A percentile compares a stretch with the other conserved stretches of the same genome.
These are phyloP conservation scores for Pleurotus platypus DNA, from an alignment of 768 basidiomycete species.

Conservation along the genomic window DNA sequence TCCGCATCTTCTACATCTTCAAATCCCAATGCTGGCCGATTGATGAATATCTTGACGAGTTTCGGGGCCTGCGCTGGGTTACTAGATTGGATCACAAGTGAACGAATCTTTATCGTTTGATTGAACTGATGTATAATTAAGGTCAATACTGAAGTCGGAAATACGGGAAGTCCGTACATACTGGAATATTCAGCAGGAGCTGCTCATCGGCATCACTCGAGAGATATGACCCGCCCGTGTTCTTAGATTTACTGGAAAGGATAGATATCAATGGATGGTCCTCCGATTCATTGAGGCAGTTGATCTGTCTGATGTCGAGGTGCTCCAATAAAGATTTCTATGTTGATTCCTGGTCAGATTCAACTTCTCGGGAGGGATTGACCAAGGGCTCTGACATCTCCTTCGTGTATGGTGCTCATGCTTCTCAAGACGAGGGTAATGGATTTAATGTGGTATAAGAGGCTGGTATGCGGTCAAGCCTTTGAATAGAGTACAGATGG, in stretches of 20 bases:
- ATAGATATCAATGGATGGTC: slow-evolving; percentile 52
- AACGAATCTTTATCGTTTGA: slow-evolving; percentile 61
- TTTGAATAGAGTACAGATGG: no score
- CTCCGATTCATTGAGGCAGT: slow-evolving; percentile 65
- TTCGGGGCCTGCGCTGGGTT: slow-evolving; percentile 47
- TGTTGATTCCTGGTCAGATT: neutral
- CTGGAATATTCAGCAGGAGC: slow-evolving; percentile 63
- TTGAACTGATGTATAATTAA: slow-evolving; percentile 49
- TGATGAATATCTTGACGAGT: slow-evolving; percentile 58
- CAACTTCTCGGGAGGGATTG: neutral
- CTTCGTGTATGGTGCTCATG: no score
- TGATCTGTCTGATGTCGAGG: slow-evolving; percentile 56
- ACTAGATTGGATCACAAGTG: slow-evolving; percentile 47
- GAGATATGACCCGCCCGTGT: slow-evolving; percentile 44
- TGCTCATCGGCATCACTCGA: slow-evolving; percentile 74
- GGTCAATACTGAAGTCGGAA: no score
- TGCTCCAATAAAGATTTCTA: slow-evolving; percentile 55
- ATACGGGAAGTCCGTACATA: slow-evolving; percentile 28
- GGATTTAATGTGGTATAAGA: neutral
- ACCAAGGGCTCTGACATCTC: slow-evolving; percentile 14
- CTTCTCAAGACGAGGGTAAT: no score
- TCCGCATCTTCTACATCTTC: slow-evolving; percentile 56
- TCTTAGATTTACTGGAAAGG: slow-evolving; percentile 37
- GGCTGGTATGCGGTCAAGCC: neutral
- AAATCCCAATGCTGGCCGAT: slow-evolving; percentile 59